Percentiles rank a stretch among this genome's conserved stretches.
Conservation (phyloP, 805 yeast species). For the Danielia oregonensis region DNA sequence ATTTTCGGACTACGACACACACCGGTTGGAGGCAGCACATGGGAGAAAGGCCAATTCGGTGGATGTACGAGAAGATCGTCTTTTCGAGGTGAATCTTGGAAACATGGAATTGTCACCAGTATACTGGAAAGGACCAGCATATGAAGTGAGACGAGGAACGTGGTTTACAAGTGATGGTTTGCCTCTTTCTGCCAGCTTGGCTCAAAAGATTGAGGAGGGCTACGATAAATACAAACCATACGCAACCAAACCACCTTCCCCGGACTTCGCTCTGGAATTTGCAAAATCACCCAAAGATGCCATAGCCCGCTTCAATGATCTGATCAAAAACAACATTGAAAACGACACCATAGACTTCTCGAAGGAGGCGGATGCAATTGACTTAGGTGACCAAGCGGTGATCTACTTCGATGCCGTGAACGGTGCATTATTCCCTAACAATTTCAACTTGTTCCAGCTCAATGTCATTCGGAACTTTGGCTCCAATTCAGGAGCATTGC, state of each 20-base stretch:
- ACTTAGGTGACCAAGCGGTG: slow-evolving; percentile 29
- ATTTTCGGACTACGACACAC: slow-evolving; percentile 62
- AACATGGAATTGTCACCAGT: slow-evolving; percentile 58
- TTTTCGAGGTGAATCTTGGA: slow-evolving; percentile 67
- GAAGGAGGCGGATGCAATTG: slow-evolving; percentile 27
- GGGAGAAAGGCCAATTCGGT: slow-evolving; percentile 23
- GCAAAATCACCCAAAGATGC: slow-evolving; percentile 12
- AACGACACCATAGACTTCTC: slow-evolving; percentile 13
- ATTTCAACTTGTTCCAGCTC: slow-evolving; percentile 37
- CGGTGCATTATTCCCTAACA: slow-evolving; percentile 48
- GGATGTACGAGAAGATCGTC: slow-evolving; percentile 75
- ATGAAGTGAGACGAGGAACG: slow-evolving; percentile 76
- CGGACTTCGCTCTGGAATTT: slow-evolving; percentile 15
- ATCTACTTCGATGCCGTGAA: slow-evolving; percentile 38
- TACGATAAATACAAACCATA: slow-evolving; percentile 40
- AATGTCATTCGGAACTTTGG: slow-evolving; percentile 33
- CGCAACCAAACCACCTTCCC: slow-evolving; percentile 4
- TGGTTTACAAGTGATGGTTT: slow-evolving; percentile 67
- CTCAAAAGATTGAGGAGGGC: slow-evolving; percentile 58
- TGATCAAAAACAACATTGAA: slow-evolving; percentile 6
- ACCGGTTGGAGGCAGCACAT: slow-evolving; percentile 52
- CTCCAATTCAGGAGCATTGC: slow-evolving; percentile 30
- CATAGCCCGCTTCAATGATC: slow-evolving; percentile 18
- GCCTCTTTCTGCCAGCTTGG: slow-evolving; percentile 50
- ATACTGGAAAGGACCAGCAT: slow-evolving; percentile 87